Evolutionary conservation across 345 rosid species (phyloP), one percentile per base, ranked within the genome.

Genomic region (Sisymbrium irio): DNA sequence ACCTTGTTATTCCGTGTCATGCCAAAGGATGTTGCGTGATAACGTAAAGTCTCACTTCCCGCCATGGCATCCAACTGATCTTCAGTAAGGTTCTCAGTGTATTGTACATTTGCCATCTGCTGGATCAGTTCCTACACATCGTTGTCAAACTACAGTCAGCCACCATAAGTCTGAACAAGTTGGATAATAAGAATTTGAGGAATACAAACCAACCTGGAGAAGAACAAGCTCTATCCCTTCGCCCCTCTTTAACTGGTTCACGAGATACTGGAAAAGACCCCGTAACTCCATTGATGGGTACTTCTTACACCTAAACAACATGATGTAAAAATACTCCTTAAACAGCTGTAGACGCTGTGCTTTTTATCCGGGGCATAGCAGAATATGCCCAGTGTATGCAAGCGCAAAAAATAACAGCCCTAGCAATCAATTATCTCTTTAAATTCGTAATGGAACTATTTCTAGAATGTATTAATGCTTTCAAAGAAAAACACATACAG

Each of bases 1-100:
- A 92, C 99, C 99, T 92, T 96, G 81, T 96, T 96, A 78, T 90
- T 96, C 64, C 96, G 85, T 62, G 98, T 80, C 75, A 85, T 80
- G 67, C 97, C 97, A 83, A 89, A 90, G 5, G 98, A 92, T 66
- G 99, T 92, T 67, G 95, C 98, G 75, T 90, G 98, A 78, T 85
- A 90, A 19, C 98, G 94, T 42, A 96, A 93, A 37, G 97, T 92
- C 78, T 96, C 99, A 82, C 99, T 87, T 60, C 99, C 99, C 18
- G 99, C 99, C 99, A 92, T 96, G 69, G 99, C 89, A 83, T 92
- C 98, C 84, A 96, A 84, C 81, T 96, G 99, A 67, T 96, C 99
- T 83, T 90, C 98, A 10, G 99, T 96, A 72, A 96, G 83, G 83
- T 96, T 96, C 82, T 96, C 98, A 1, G 93, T 96, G 82, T 90